Evolutionary conservation across 169 alveolate species (phyloP), one percentile per base, ranked within the genome.

Genomic region (Plasmodium inui): DNA sequence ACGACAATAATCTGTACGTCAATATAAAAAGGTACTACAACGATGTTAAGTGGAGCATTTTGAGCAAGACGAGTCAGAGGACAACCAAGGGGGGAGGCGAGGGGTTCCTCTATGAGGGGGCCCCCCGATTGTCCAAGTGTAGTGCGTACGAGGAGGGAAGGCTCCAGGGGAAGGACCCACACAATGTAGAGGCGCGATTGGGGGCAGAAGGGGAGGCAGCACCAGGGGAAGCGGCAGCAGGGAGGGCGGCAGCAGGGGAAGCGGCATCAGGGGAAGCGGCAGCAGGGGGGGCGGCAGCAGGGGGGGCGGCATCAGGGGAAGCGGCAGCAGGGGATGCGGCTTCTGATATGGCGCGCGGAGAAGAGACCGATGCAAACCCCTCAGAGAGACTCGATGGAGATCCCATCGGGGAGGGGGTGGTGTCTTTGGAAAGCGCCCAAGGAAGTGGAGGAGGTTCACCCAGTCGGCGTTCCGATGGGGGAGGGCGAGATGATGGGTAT

Each of bases 11-110:
- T 28, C 8, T 85, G 10, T 85, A 85, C 44, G 55, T 37, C 3
- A 85, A 73, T 22, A 73, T 85, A 61, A 85, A 85, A 30, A 85
- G 79, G 61, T 85, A 85, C 28, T 85, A 85, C 85, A 85, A 85
- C 44, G 89, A 88, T 55, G 82, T 78, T 28, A 88, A 79, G 28
- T 61, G 72, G 10, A 79, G 76, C 22, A 76, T 37, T 28, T 6
- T 80, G n/a, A 26, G 53, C 8, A 57, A 79, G 34, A 76, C 71
- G 3, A 78, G 70, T n/a, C 84, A 86, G 12, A 41, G 53, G 10
- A 32, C 61, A 8, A 12, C 74, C n/a, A 84, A 72, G 61, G 83
- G 73, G 26, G 83, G 57, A 22, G 83, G 50, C 8, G 83, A 74
- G 6, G 79, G 57, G 34, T 17, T 83, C 10, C 14, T 83, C n/a